Percentiles rank a stretch among this genome's conserved stretches.
Conservation (phyloP, 2,329 filamentous ascomycete species). For the Tolypocladium album region DNA sequence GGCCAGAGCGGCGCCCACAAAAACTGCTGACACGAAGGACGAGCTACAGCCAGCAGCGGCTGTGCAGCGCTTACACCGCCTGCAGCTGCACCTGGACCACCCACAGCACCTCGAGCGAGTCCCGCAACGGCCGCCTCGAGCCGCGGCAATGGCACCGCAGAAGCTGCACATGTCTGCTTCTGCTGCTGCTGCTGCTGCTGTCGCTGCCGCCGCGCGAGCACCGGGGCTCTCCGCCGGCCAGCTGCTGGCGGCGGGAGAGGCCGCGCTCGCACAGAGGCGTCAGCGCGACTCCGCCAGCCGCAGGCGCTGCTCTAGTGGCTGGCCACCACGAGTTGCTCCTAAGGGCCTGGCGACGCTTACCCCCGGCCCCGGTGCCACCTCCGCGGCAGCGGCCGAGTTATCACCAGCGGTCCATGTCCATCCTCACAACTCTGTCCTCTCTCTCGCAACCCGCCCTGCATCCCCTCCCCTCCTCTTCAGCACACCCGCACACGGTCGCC, state of each 20-base stretch:
- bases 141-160: conserved; percentile 2
- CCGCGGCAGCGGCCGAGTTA: neutral
- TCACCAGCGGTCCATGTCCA: neutral
- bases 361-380: conserved; percentile 1
- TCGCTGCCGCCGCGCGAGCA: neutral
- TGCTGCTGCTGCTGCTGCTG: neutral
- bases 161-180: conserved; percentile 1
- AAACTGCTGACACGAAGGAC: neutral
- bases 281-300: neutral
- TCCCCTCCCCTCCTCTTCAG: neutral
- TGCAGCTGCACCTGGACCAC: neutral
- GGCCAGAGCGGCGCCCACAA: neutral
- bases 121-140: neutral
- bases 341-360: neutral
- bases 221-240: neutral
- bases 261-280: neutral
- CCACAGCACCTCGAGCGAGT: neutral
- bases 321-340: neutral
- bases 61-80: neutral
- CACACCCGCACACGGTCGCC: conserved; percentile 5
- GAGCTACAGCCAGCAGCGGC: neutral
- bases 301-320: neutral
- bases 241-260: neutral
- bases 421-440: neutral
- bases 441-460: conserved; percentile 1